Evolutionary conservation across 306 rosid species (phyloP), one percentile per base, ranked within the genome.

Genomic region (Vachellia collinsii): DNA sequence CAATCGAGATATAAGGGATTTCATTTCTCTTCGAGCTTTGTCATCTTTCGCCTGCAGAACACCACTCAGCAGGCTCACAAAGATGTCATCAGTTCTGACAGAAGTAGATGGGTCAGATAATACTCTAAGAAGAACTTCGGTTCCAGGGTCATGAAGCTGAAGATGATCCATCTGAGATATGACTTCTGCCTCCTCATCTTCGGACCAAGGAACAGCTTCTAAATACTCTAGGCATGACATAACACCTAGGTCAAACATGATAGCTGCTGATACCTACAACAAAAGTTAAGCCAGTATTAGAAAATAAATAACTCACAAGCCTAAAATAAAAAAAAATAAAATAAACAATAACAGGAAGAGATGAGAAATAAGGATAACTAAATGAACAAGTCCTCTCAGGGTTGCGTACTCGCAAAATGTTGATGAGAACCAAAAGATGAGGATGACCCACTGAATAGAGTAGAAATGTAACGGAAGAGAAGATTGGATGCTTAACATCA

Each of bases 151-250:
- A 59, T 82, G 86, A 72, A 94, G 92, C 80, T 90, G 91, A 76
- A 94, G 89, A 72, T 87, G 86, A 84, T 62, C 81, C 62, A 94
- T 79, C 79, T 85, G 91, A 80, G 87, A 87, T 75, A 88, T 75
- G 48, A 92, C 86, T 79, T 89, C 90, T 76, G 82, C 91, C 74
- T 94, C 95, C 75, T 94, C 98, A 80, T 89, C 90, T 75, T 89
- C 95, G 0, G 94, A 87, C 98, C 98, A 94, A 11, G 98, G 98
- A 78, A 88, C 83, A 38, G 98, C 91, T 86, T 94, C 95, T 88
- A 94, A 87, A 83, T 88, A 90, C 80, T 88, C 94, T 62, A 94
- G 77, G 79, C 98, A 94, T 22, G 96, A 88, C 5, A 54, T 77
- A 70, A 94, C 90, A 77, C 97, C 98, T 20, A 80, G 86, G 66